A percentile compares a stretch with the other conserved stretches of the same genome.
These are phyloP conservation scores for Penicillium brasilianum DNA, from an alignment of 2,329 filamentous ascomycete genomes.

Conservation along the genomic window DNA sequence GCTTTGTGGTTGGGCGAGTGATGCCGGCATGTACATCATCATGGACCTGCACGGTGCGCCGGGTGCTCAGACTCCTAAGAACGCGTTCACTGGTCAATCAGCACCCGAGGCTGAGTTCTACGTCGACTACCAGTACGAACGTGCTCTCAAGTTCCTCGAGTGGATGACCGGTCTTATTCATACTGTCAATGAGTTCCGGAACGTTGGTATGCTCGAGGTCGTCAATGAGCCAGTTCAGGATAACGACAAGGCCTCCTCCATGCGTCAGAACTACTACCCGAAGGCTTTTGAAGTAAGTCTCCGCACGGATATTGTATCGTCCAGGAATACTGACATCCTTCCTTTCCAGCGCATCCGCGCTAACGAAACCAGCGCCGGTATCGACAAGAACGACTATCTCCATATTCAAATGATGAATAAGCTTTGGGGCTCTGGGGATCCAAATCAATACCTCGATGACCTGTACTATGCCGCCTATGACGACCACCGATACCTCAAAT, in stretches of 20 bases:
- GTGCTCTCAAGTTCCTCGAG: constrained; percentile 60
- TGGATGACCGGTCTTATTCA: constrained; percentile 62
- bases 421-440: constrained; percentile 62
- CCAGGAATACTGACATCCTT: background rate
- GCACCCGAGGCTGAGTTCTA: constrained; percentile 59
- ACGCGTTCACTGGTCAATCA: constrained; percentile 56
- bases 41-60: constrained; percentile 60
- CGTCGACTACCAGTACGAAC: constrained; percentile 60
- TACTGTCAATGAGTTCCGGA: constrained; percentile 53
- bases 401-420: constrained; percentile 62
- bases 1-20: constrained; percentile 55
- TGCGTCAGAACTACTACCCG: constrained; percentile 56
- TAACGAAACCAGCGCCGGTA: constrained; percentile 52
- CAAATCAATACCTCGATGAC: constrained; percentile 52
- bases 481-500: constrained; percentile 65
- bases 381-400: constrained; percentile 52
- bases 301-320: background rate
- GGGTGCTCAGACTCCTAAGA: constrained; percentile 53
- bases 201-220: constrained; percentile 64
- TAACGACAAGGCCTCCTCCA: constrained; percentile 37
- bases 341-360: constrained; percentile 51
- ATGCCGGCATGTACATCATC: constrained; percentile 59
- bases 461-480: constrained; percentile 59
- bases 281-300: constrained; percentile 47
- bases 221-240: constrained; percentile 62